Base-by-base conservation (phyloP, 2,329 filamentous ascomycete species). In the Diaporthe aspalathi region DNA sequence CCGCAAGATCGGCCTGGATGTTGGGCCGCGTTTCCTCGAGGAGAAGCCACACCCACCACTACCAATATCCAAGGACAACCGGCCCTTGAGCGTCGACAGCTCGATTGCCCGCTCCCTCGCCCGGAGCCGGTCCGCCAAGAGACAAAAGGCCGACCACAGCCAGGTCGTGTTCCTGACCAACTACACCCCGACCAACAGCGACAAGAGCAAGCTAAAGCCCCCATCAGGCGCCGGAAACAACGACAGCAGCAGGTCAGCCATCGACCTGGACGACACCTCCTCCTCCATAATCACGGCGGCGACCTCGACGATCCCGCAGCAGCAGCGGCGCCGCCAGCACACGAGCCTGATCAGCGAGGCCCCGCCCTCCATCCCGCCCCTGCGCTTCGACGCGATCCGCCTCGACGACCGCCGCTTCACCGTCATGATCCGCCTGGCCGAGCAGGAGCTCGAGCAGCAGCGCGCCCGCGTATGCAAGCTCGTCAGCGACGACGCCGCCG, bases 361-460 rank as follows among this genome's bases (percentile, higher is more conserved):
- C 0, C 35, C 56, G 9, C 49, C 70, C 3, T 29, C 49, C 5
- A 40, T 62, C 24, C 54, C 54, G 7, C 65, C 65, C 5, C 65
- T 68, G 5, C 54, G 50, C 40, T 68, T 68, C 45, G 70, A 62
- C 35, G 45, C 38, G 6, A 43, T 57, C 29, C 45, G 32, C 50
- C 35, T 67, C 60, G 50, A 49, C 60, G 49, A 67, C 16, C 52
- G 54, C 60, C 60, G 68, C 60, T 53, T 54, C 27, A 47, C 68
- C 38, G 60, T 67, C n/a, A 49, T 56, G 38, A 65, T 57, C 24
- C 68, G 68, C 38, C 40, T 54, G 35, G 68, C 68, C 5, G 68
- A 70, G 38, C 68, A 70, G 68, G 60, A 70, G 68, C 60, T 52
- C 38, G 43, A 56, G 49, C 47, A 66, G 38, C 57, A 70, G 57